These are phyloP conservation scores for Trichoderma lentiforme DNA, from an alignment of 2,329 filamentous ascomycete species.

Conservation along the genomic window DNA sequence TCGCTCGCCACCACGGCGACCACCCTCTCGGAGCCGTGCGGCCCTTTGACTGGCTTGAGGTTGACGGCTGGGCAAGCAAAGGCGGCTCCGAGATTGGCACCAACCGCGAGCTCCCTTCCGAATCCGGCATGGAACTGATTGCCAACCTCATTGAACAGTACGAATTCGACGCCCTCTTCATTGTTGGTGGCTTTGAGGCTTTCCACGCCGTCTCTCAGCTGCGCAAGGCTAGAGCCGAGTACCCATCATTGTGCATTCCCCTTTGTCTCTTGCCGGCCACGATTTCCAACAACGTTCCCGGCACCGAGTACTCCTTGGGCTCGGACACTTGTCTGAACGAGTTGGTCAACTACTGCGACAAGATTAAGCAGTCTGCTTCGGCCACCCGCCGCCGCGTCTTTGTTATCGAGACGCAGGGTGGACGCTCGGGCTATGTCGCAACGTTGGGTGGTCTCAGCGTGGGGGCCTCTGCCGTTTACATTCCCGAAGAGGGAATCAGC, in stretches of 20 bases:
- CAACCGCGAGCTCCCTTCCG: constrained; percentile 85
- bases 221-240: constrained; percentile 72
- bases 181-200: constrained; percentile 93
- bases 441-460: constrained; percentile 88
- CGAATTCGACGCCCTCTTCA: constrained; percentile 85
- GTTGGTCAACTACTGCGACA: constrained; percentile 91
- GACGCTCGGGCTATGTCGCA: constrained; percentile 88
- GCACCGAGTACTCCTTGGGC: constrained; percentile 93
- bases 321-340: constrained; percentile 97
- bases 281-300: constrained; percentile 97
- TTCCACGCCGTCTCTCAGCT: constrained; percentile 90
- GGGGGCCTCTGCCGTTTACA: constrained; percentile 90
- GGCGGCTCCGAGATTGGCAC: constrained; percentile 98
- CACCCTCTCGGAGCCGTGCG: constrained; percentile 78
- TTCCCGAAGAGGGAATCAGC: constrained; percentile 91
- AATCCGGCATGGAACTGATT: constrained; percentile 77
- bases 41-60: constrained; percentile 86
- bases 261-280: constrained; percentile 92
- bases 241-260: constrained; percentile 85
- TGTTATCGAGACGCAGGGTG: constrained; percentile 96
- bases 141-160: constrained; percentile 82
- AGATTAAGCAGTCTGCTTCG: constrained; percentile 94
- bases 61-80: constrained; percentile 92
- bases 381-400: constrained; percentile 91
- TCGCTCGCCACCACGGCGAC: constrained; percentile 86